Evolutionary conservation across 495 filamentous ascomycete genomes (phyloP), one percentile per base, ranked within the genome.

Genomic region (Polyplosphaeria fusca): DNA sequence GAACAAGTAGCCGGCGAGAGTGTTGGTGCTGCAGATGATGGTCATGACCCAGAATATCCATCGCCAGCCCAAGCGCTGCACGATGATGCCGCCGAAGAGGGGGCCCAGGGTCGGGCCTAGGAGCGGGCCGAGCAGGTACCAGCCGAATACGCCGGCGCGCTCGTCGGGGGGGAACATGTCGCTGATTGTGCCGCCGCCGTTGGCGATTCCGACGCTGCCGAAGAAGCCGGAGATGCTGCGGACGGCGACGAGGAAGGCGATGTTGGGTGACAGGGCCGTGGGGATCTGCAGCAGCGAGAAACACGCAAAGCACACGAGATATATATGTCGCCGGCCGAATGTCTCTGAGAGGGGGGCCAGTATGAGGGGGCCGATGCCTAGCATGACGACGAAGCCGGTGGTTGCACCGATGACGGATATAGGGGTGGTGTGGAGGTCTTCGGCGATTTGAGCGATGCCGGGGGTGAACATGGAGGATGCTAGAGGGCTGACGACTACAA

Each of bases 211-310:
- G 2, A 66, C 63, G 2, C 64, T 60, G 7, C 63, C 71, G 24
- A 70, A 68, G 18, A 65, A 60, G n/a, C 72, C 19, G 63, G 60
- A 9, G 66, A 67, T 19, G 55, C 52, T 51, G 63, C 56, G 13
- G 4, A 57, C 53, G 28, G 25, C 25, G 28, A 57, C 49, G 42
- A 73, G 51, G 19, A 45, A 59, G 5, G 55, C 63, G 9, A 67
- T 37, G 40, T 58, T 67, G 18, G 65, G 44, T 13, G 63, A 51
- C 11, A 63, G 28, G 4, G 71, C 72, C 23, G 64, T 70, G 0
- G 63, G 70, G 14, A 75, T 67, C 35, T 67, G 68, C 41, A 75
- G 68, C 28, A 49, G 13, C 0, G 63, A 27, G 61, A 70, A 73
- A 26, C 26, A 4, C 11, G 54, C 35, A 19, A 67, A 66, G 26